Evolutionary conservation across 768 basidiomycete species (phyloP).

Genomic region (Cantharellus anzutake): DNA sequence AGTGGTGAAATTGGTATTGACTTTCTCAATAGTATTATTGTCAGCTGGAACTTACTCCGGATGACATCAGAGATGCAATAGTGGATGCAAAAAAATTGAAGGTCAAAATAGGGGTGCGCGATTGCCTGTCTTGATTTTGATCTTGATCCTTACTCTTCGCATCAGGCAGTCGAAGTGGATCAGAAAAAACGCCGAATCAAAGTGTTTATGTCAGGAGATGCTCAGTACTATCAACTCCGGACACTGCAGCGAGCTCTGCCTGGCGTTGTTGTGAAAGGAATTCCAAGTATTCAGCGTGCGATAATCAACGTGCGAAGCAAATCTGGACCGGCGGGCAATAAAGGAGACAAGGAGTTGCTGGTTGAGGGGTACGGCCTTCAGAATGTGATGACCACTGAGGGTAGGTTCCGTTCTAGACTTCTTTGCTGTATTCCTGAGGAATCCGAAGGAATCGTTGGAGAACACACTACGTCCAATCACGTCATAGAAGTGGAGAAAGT

Average conservation of each 20-base stretch:
- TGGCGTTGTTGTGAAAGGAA: conserved; percentile 88
- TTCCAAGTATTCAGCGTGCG: conserved; percentile 72
- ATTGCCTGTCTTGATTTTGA: conserved; percentile 1
- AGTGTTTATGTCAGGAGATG: conserved; percentile 21
- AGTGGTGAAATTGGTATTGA: not conserved
- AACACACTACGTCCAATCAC: conserved; percentile 87
- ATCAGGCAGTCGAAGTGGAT: conserved; percentile 38
- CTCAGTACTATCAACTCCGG: conserved; percentile 33
- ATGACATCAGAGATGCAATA: conserved; percentile 87
- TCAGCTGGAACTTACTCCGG: conserved; percentile 80
- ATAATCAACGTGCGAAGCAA: conserved; percentile 94
- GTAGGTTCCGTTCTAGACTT: conserved; percentile 22
- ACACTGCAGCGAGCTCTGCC: conserved; percentile 71
- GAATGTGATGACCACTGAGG: conserved; percentile 94
- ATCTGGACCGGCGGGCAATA: conserved; percentile 56
- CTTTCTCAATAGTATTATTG: not conserved
- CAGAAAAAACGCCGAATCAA: conserved; percentile 19
- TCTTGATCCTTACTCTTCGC: not conserved
- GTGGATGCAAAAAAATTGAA: conserved; percentile 76
- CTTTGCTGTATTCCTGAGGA: conserved; percentile 15
- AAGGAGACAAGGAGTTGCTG: conserved; percentile 77
- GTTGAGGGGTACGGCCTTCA: conserved; percentile 96
- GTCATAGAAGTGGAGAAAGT: conserved; percentile 91
- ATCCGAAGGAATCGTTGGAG: conserved; percentile 58
- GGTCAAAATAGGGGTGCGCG: conserved; percentile 61